Percentiles rank a stretch among this genome's conserved stretches.
phyloP scores from a whole-genome alignment of 2,329 filamentous ascomycete species.

The Epichloe gansuensis region DNA sequence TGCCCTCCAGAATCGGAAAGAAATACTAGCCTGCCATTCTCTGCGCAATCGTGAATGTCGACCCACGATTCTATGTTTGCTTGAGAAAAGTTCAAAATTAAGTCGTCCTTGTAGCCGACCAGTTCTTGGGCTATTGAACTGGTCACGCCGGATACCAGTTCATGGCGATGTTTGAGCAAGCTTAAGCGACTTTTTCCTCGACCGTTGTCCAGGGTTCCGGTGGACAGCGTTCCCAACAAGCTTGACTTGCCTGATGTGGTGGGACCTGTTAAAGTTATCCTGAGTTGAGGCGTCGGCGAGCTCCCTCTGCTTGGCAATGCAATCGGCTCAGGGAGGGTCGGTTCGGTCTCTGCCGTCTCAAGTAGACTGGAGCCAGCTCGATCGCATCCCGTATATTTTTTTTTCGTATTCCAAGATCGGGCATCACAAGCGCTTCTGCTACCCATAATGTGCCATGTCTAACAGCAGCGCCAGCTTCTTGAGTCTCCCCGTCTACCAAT shows the following conservation, averaged over 20 bases:
- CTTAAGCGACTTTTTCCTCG: slow-evolving; percentile 81
- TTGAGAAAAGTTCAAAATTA: slow-evolving; percentile 71
- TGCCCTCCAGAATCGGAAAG: slow-evolving; percentile 88
- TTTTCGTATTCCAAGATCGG: slow-evolving; percentile 40
- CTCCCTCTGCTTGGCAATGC: slow-evolving; percentile 28
- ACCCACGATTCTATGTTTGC: slow-evolving; percentile 86
- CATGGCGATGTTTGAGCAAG: slow-evolving; percentile 83
- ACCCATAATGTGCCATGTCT: slow-evolving; percentile 59
- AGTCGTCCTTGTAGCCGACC: slow-evolving; percentile 59
- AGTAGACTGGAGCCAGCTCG: neutral
- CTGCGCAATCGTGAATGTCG: slow-evolving; percentile 75
- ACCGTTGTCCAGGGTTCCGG: slow-evolving; percentile 81
- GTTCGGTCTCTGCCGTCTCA: neutral
- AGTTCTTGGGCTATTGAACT: slow-evolving; percentile 92
- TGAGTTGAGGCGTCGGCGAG: slow-evolving; percentile 60
- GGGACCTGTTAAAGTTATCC: slow-evolving; percentile 77
- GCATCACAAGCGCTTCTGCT: slow-evolving; percentile 79
- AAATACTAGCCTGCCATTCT: slow-evolving; percentile 67
- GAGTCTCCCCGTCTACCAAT: slow-evolving; percentile 16
- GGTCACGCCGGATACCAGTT: slow-evolving; percentile 82
- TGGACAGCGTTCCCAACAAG: slow-evolving; percentile 76
- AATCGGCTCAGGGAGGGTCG: slow-evolving; percentile 5
- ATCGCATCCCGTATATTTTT: neutral
- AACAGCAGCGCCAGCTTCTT: slow-evolving; percentile 12
- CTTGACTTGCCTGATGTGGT: slow-evolving; percentile 91